Evolutionary conservation across 768 basidiomycete species (phyloP).

Genomic region (Tulasnella sp.): DNA sequence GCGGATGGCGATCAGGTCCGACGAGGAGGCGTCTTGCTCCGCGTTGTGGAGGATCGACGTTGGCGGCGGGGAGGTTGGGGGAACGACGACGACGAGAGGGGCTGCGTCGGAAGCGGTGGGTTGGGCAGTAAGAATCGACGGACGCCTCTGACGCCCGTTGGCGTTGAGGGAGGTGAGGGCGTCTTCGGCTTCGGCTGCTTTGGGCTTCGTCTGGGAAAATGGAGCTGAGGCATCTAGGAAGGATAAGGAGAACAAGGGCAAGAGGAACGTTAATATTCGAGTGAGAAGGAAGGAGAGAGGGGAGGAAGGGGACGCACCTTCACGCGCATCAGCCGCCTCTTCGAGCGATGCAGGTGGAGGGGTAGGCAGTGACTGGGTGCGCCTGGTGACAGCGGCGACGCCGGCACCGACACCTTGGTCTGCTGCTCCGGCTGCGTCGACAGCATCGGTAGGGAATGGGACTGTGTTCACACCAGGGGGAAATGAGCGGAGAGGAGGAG

Average conservation of each 20-base stretch:
- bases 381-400: not conserved
- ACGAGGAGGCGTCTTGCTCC: not conserved
- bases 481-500: not conserved
- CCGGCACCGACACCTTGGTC: not conserved
- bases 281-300: not conserved
- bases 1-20: constrained; percentile 6
- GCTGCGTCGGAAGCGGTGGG: not conserved
- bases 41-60: not conserved
- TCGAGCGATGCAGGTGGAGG: not conserved
- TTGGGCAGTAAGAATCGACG: constrained; percentile 4
- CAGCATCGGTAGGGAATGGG: not conserved
- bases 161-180: not conserved
- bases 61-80: not conserved
- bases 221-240: not conserved
- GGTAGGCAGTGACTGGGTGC: constrained; percentile 3
- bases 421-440: not conserved
- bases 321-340: not conserved
- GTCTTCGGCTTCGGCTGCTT: constrained; percentile 9
- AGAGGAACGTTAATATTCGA: not conserved
- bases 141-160: not conserved
- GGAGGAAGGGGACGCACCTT: not conserved
- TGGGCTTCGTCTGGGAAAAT: not conserved
- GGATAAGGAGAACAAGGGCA: not conserved
- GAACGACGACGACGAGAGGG: not conserved
- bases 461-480: not conserved